Base-by-base conservation (phyloP, 2,329 filamentous ascomycete genomes). In the Penicillium brasilianum region DNA sequence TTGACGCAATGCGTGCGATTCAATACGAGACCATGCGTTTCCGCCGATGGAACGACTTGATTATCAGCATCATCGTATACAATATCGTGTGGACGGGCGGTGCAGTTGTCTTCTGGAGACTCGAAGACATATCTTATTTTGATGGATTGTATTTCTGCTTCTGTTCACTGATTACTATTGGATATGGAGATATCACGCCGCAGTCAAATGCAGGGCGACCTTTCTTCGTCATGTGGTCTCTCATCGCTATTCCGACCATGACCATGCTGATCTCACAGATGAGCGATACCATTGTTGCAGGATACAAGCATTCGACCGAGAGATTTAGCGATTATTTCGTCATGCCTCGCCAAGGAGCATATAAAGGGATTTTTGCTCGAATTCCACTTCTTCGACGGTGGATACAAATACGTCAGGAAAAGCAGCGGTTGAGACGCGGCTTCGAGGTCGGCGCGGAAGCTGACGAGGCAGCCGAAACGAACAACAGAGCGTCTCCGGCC, bases 181-280 rank as follows among this genome's bases (percentile, higher is more conserved):
- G 93, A 0, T 97, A 96, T 69, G 93, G 93, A 3, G 92, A 96
- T 66, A 76, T 89, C 5, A 87, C 88, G 1, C 92, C 92, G 0
- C 81, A 87, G n/a, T 91, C 89, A 1, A 93, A 93, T 65, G 84
- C 88, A 0, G 92, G 91, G 1, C 88, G 91, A 57, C 87, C 91
- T 0, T 96, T 97, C 74, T 97, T 96, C 70, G 91, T 97, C n/a
- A 88, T 97, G 58, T 97, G 93, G 93, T 91, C 89, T 14, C 76
- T 97, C 1, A 84, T 97, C 28, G 92, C 93, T 0, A 83, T 97
- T 3, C 93, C 93, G 0, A 93, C 91, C 2, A 93, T 93, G 85
- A 96, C 93, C 0, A 88, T 96, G 18, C 84, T 97, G 13, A 90
- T 96, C 64, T 90, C 88, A 11, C 90, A 93, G 66, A 90, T 95